Conservation (phyloP, 140 eudicot species). For the Senecio squalidus region DNA sequence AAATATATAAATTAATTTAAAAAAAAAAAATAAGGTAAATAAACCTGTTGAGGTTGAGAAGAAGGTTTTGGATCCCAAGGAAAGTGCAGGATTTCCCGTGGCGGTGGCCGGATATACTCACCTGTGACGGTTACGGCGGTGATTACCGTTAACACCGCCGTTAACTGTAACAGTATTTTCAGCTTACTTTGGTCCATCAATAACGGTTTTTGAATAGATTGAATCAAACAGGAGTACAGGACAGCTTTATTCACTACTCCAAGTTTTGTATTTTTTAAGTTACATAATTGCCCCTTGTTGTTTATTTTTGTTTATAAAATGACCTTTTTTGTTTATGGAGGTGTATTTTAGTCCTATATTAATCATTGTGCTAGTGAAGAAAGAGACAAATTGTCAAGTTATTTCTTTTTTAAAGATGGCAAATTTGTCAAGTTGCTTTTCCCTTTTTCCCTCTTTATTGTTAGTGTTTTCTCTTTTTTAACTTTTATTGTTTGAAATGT, state of each 20-base stretch:
- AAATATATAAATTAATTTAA: not conserved
- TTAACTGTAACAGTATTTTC: conserved; percentile 16
- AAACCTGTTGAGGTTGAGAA: conserved; percentile 78
- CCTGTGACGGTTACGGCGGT: conserved; percentile 17
- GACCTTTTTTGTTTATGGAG: not conserved
- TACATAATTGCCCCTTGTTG: not conserved
- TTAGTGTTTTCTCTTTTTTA: conserved; percentile 13
- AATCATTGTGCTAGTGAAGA: conserved; percentile 17
- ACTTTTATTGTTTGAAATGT: not conserved
- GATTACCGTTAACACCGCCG: conserved; percentile 14
- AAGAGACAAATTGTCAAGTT: conserved; percentile 9
- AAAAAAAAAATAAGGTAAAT: not conserved
- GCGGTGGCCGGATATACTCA: conserved; percentile 74
- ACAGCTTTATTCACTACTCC: too few species aligned
- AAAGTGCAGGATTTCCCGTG: conserved; percentile 57
- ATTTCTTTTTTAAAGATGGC: conserved; percentile 6
- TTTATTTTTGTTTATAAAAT: not conserved
- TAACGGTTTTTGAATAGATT: not conserved
- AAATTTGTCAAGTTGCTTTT: conserved; percentile 1
- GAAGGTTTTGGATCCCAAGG: conserved; percentile 49
- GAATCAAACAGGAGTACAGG: conserved; percentile 16
- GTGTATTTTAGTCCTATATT: not conserved
- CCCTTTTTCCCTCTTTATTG: not conserved
- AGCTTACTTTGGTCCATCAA: conserved; percentile 18
- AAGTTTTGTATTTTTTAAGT: not conserved